Percentiles rank a stretch among this genome's conserved stretches.
phyloP scores from a whole-genome alignment of 2,329 filamentous ascomycete genomes.

The Exserohilum turcica region DNA sequence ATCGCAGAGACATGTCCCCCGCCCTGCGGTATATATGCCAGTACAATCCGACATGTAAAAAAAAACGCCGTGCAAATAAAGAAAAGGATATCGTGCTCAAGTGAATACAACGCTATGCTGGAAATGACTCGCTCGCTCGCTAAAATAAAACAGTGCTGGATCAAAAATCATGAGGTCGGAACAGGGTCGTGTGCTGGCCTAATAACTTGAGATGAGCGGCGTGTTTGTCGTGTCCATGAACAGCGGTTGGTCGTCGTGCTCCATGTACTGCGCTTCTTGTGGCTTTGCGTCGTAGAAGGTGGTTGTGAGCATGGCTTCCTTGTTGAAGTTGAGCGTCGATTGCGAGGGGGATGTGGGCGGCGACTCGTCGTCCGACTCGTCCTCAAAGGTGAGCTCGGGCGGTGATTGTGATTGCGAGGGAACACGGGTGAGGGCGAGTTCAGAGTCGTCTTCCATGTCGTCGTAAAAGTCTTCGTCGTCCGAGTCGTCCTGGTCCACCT shows the following conservation, averaged over 20 bases:
- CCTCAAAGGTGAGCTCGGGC: conserved; percentile 57
- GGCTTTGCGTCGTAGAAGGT: conserved; percentile 51
- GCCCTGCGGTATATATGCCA: conserved; percentile 19
- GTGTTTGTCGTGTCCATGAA: conserved; percentile 49
- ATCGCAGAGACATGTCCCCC: conserved; percentile 11
- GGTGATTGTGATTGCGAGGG: conserved; percentile 52
- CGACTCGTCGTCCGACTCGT: conserved; percentile 56
- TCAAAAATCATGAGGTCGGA: conserved; percentile 44
- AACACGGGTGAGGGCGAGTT: conserved; percentile 54
- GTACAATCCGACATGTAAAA: conserved; percentile 19
- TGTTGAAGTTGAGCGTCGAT: conserved; percentile 53
- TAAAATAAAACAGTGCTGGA: conserved; percentile 45
- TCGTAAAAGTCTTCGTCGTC: conserved; percentile 53
- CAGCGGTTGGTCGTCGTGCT: conserved; percentile 47
- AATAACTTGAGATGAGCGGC: conserved; percentile 50
- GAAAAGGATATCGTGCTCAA: conserved; percentile 38
- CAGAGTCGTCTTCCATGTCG: conserved; percentile 54
- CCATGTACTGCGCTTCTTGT: conserved; percentile 44
- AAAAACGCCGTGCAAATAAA: conserved; percentile 10
- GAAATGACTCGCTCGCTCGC: conserved; percentile 46
- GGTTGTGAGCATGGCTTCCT: conserved; percentile 55
- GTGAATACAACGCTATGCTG: conserved; percentile 31
- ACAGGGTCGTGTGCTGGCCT: conserved; percentile 30
- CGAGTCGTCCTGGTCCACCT: conserved; percentile 50
- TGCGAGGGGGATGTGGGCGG: conserved; percentile 55